phyloP scores from a whole-genome alignment of 2,329 filamentous ascomycete species.

The Fusarium beomiforme region DNA sequence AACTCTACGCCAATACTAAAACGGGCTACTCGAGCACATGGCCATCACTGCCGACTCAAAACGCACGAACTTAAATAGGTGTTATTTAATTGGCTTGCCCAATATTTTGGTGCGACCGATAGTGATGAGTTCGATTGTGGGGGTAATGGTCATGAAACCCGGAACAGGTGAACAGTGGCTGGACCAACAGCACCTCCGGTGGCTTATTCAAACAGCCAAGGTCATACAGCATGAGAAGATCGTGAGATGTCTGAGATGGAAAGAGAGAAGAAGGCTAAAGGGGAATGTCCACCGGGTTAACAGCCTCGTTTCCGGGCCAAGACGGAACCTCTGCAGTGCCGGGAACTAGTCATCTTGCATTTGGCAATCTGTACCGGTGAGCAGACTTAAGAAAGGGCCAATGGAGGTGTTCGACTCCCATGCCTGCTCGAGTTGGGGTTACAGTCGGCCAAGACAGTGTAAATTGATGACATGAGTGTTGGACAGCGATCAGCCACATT shows the following conservation, averaged over 20 bases:
- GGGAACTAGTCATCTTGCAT: not conserved
- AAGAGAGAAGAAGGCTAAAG: constrained; percentile 23
- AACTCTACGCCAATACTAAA: not conserved
- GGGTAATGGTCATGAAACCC: constrained; percentile 4
- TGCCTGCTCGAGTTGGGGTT: not conserved
- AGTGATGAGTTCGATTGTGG: constrained; percentile 4
- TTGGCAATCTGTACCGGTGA: not conserved
- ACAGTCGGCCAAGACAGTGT: constrained; percentile 15
- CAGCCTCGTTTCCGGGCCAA: not conserved
- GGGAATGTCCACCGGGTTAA: not conserved
- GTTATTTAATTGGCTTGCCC: constrained; percentile 9
- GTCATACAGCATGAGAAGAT: not conserved
- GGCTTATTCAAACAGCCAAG: not conserved
- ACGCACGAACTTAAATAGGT: not conserved
- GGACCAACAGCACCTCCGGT: not conserved
- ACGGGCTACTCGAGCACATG: not conserved
- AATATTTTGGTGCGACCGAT: constrained; percentile 3
- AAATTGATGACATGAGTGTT: constrained; percentile 9
- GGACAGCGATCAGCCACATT: constrained; percentile 22
- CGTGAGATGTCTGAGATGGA: not conserved
- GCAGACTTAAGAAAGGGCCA: not conserved
- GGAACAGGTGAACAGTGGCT: constrained; percentile 19
- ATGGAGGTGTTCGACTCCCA: not conserved
- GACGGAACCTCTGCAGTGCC: not conserved
- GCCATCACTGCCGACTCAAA: not conserved